Base-by-base conservation (phyloP, 148 eudicot species). In the Persicaria tinctoria region DNA sequence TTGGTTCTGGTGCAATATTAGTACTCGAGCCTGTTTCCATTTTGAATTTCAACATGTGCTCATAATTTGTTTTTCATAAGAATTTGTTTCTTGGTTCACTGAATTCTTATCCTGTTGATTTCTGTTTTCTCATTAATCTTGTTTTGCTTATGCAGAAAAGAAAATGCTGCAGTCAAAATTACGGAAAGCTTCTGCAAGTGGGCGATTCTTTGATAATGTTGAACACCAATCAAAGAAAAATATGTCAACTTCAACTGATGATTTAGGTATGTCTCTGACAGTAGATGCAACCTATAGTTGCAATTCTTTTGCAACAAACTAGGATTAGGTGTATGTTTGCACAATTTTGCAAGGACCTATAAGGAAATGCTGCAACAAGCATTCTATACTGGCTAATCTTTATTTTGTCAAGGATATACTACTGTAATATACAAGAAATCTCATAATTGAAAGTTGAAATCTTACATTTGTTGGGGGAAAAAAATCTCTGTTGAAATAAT, bases 191-290 rank as follows among this genome's bases (percentile, higher is more conserved):
- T 90, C 93, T 76, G 75, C 87, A 53, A 73, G 75, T 84, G 96
- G 83, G 66, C 88, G 73, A 76, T 80, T 73, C 50, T 17, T 75
- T 64, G 92, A 85, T 80, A 48, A 76, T 47, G 80, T 64, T 77
- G 83, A 86, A 77, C 83, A 74, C 66, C 82, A 76, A 51, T 12
- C 75, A 49, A 80, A 77, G 72, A 90, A 57, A 66, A 88, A 92
- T 83, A 89, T 80, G 8, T 89, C 97, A 78, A 95, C 97, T 74
- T 95, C 97, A 76, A 95, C 97, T 10, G 84, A 81, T 80, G 96
- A 89, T 88, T 78, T 95, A 78, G 82, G 99, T 92, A 81, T 59
- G 80, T 79, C 50, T 50, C 53, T 50, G 53, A 50, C 53, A 50
- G 53, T 50, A 8, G 11, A 5, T 50, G 5, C 12, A 38, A 32